These are phyloP conservation scores for Magnusiomyces starmeri DNA, from an alignment of 1,139 yeast species.

Conservation along the genomic window DNA sequence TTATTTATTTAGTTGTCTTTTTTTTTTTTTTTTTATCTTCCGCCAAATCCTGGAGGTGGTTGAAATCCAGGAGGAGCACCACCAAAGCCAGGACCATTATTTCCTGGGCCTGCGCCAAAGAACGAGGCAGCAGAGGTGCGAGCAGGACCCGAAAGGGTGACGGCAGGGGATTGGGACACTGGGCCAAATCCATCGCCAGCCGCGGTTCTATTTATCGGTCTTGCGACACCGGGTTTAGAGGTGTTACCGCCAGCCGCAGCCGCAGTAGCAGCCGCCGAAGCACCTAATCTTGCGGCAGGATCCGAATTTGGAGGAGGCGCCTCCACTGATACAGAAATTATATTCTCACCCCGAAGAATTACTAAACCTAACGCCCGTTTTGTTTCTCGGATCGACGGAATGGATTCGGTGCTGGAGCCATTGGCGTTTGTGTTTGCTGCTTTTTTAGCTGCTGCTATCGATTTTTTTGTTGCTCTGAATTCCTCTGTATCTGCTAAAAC, in stretches of 20 bases:
- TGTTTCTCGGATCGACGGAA: constrained; percentile 39
- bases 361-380: constrained; percentile 73
- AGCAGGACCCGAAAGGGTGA: constrained; percentile 29
- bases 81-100: constrained; percentile 12
- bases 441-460: constrained; percentile 22
- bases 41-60: constrained; percentile 27
- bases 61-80: constrained; percentile 26
- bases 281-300: constrained; percentile 37
- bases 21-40: constrained; percentile 2
- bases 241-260: not conserved
- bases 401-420: constrained; percentile 4
- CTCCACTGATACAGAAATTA: constrained; percentile 77
- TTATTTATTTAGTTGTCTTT: not conserved
- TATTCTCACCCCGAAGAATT: constrained; percentile 81
- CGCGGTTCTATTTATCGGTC: constrained; percentile 11
- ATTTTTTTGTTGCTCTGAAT: constrained; percentile 62
- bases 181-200: constrained; percentile 26
- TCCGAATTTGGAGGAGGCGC: constrained; percentile 59
- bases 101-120: constrained; percentile 15
- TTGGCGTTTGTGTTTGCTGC: constrained; percentile 9
- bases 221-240: constrained; percentile 5
- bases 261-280: constrained; percentile 19
- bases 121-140: constrained; percentile 23
- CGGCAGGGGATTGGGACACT: constrained; percentile 11
- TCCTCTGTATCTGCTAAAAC: constrained; percentile 85